A percentile compares a stretch with the other conserved stretches of the same genome.
Conservation (phyloP, 2,329 filamentous ascomycete species). For the Fusarium xylarioides region DNA sequence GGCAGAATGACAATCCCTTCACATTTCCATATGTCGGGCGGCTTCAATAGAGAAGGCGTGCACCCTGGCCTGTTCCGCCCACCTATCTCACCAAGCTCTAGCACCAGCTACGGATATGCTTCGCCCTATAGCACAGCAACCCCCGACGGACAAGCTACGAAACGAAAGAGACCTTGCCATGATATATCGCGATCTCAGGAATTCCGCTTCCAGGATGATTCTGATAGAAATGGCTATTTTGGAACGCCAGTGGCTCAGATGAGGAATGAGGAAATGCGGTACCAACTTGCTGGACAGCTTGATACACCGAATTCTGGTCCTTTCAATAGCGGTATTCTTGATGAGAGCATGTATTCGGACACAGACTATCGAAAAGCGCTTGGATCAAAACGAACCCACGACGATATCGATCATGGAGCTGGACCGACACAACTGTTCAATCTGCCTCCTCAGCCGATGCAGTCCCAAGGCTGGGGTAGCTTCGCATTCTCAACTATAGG, state of each 20-base stretch:
- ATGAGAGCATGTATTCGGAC: conserved; percentile 66
- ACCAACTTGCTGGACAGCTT: conserved; percentile 64
- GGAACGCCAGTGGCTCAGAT: conserved; percentile 32
- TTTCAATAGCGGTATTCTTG: conserved; percentile 50
- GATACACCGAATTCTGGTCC: conserved; percentile 54
- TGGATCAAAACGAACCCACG: conserved; percentile 55
- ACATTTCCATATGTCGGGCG: conserved; percentile 50
- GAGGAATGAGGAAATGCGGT: conserved; percentile 44
- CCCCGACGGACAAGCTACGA: conserved; percentile 44
- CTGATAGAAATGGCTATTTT: conserved; percentile 34
- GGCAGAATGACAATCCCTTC: conserved; percentile 42
- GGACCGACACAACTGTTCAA: conserved; percentile 48
- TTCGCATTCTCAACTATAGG: conserved; percentile 70
- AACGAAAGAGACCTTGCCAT: conserved; percentile 57
- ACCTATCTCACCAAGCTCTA: conserved; percentile 54
- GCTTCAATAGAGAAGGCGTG: conserved; percentile 49
- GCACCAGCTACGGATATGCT: conserved; percentile 51
- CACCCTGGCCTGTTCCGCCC: conserved; percentile 60
- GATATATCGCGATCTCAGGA: conserved; percentile 42
- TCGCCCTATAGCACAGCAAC: conserved; percentile 29
- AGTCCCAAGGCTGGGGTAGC: conserved; percentile 61
- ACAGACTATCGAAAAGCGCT: conserved; percentile 63
- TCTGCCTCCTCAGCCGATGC: conserved; percentile 43
- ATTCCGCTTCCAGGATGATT: conserved; percentile 31
- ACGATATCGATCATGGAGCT: conserved; percentile 49